A percentile compares a stretch with the other conserved stretches of the same genome.
These are phyloP conservation scores for Diaporthe helianthi DNA, from an alignment of 2,329 filamentous ascomycete genomes.

Conservation along the genomic window DNA sequence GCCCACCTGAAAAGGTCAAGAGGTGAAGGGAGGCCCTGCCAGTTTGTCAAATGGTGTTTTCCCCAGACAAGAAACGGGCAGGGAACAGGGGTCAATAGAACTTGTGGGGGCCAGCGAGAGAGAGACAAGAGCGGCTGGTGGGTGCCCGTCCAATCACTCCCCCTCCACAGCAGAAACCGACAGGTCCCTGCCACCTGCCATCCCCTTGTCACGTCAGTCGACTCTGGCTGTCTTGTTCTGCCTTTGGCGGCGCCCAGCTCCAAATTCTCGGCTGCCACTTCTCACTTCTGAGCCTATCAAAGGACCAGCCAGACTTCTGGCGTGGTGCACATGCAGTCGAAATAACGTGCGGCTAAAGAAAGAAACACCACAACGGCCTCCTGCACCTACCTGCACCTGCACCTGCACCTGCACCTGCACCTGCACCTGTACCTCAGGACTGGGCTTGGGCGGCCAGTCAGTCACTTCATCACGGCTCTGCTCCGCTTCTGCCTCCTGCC, in stretches of 20 bases:
- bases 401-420: background rate
- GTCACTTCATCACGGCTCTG: constrained; percentile 10
- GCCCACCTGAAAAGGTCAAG: background rate
- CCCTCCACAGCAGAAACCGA: background rate
- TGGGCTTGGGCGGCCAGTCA: constrained; percentile 1
- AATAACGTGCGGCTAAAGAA: constrained; percentile 25
- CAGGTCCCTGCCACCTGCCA: constrained; percentile 10
- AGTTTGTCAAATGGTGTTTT: constrained; percentile 5
- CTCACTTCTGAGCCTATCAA: constrained; percentile 26
- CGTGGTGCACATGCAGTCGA: constrained; percentile 5
- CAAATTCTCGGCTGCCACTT: constrained; percentile 2
- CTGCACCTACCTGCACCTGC: background rate
- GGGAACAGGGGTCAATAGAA: constrained; percentile 1
- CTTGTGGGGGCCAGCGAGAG: constrained; percentile 3
- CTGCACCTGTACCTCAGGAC: background rate
- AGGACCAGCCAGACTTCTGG: background rate
- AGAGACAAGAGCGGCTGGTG: background rate
- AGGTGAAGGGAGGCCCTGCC: constrained; percentile 5
- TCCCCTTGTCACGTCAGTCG: background rate
- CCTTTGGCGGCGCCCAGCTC: constrained; percentile 12
- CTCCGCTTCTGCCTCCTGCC: constrained; percentile 24
- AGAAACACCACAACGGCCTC: constrained; percentile 27
- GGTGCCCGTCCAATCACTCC: constrained; percentile 7
- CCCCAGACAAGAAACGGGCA: constrained; percentile 15
- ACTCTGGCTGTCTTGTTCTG: no score